A percentile compares a stretch with the other conserved stretches of the same genome.
Conservation (phyloP, 352 stramenopile genomes). For the Globisporangium lucens region DNA sequence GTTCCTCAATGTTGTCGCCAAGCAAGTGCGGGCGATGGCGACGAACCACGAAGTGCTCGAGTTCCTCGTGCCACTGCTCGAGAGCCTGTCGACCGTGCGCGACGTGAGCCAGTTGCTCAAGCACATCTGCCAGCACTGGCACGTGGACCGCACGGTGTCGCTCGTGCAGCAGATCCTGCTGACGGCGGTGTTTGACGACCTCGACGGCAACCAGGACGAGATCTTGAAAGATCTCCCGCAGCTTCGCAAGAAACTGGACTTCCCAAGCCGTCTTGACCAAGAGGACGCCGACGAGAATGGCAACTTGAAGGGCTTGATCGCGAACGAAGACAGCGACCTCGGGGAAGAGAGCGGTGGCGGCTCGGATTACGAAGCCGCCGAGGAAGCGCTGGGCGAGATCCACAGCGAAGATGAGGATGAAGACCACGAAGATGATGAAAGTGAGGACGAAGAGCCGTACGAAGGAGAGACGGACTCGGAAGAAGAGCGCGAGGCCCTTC, state of each 20-base stretch:
- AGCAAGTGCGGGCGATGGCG: slow-evolving; percentile 26
- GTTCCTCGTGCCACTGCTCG: slow-evolving; percentile 63
- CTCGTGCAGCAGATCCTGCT: slow-evolving; percentile 78
- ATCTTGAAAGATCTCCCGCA: slow-evolving; percentile 59
- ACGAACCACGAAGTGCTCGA: slow-evolving; percentile 64
- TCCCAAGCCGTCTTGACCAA: slow-evolving; percentile 73
- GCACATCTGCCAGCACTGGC: slow-evolving; percentile 60
- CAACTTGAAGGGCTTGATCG: slow-evolving; percentile 71
- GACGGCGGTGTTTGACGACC: slow-evolving; percentile 72
- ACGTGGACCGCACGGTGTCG: slow-evolving; percentile 43
- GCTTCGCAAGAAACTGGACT: slow-evolving; percentile 61
- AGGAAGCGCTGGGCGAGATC: slow-evolving; percentile 25
- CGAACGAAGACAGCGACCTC: slow-evolving; percentile 63
- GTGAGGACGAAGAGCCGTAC: slow-evolving; percentile 30
- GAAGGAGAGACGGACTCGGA: slow-evolving; percentile 72
- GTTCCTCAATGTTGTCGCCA: slow-evolving; percentile 29
- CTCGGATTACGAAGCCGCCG: slow-evolving; percentile 26
- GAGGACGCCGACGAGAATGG: slow-evolving; percentile 83
- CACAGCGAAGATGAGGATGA: slow-evolving; percentile 27
- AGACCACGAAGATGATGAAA: slow-evolving; percentile 27
- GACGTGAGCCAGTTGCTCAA: slow-evolving; percentile 67
- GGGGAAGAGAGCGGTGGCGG: slow-evolving; percentile 45
- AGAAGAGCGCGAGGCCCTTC: slow-evolving; percentile 30
- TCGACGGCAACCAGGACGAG: slow-evolving; percentile 80
- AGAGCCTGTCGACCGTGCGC: slow-evolving; percentile 69